Evolutionary conservation across 129 eudicot species (phyloP).

Genomic region (Daucus carota): DH1_v3.0 NC_030387.2:33058001-33058500

Average conservation of each 20-base stretch:
- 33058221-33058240: constrained; percentile 78
- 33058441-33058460: neutral
- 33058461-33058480: neutral
- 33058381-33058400: neutral
- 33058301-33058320: constrained; percentile 71
- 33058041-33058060: constrained; percentile 77
- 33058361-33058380: neutral
- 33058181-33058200: constrained; percentile 86
- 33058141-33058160: constrained; percentile 62
- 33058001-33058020: constrained; percentile 86
- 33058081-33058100: constrained; percentile 87
- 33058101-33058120: constrained; percentile 97
- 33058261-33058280: constrained; percentile 78
- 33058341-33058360: neutral
- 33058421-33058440: neutral
- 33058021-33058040: constrained; percentile 78
- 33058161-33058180: constrained; percentile 86
- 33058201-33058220: constrained; percentile 75
- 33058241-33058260: constrained; percentile 90
- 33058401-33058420: neutral
- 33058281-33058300: constrained; percentile 59
- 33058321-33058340: constrained; percentile 94
- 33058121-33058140: constrained; percentile 83
- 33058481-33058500: neutral
- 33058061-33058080: constrained; percentile 79